Base-by-base conservation (phyloP, 164 flowering plant species). In the Piper betle region DNA sequence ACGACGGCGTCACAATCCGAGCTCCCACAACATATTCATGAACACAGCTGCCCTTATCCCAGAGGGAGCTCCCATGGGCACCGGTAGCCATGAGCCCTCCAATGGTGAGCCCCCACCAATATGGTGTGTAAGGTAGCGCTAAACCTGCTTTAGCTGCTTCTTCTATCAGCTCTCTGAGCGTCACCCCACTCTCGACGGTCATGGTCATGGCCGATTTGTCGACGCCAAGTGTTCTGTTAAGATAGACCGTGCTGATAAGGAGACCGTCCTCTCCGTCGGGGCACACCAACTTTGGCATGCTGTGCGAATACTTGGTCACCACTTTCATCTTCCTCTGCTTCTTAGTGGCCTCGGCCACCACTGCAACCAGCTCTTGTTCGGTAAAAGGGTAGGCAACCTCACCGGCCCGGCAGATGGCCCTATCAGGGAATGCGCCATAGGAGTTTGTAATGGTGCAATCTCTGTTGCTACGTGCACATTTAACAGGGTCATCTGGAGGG, bases 91-190 rank as follows among this genome's bases (percentile, higher is more conserved):
- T 43, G 8, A 88, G 40, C 1, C 92, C 96, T 1, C 92, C 96
- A 0, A 84, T 59, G 0, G 92, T 84, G 63, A 88, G 56, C 0
- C 96, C 96, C 85, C 85, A 86, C 92, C 90, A 88, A 43, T 88
- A 86, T 0, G 96, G 96, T 0, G 87, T 11, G 57, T 81, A 68
- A 38, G 90, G 88, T 68, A 86, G 58, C 0, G 88, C 90, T 40
- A 88, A 56, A 33, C 86, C 83, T 0, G 71, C 81, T 59, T 72
- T 68, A 0, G 83, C 85, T 0, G 85, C 83, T 50, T 77, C 80
- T 11, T 62, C 58, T 4, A 88, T 84, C 16, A 88, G 53, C 64
- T 80, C 72, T 69, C 76, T 72, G 9, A 88, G 64, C 5, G 84
- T 75, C 37, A 78, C 82, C 0, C 90, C 96, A 9, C 79, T 72